phyloP scores from a whole-genome alignment of 768 basidiomycete species.

The Tricholoma terreum region DNA sequence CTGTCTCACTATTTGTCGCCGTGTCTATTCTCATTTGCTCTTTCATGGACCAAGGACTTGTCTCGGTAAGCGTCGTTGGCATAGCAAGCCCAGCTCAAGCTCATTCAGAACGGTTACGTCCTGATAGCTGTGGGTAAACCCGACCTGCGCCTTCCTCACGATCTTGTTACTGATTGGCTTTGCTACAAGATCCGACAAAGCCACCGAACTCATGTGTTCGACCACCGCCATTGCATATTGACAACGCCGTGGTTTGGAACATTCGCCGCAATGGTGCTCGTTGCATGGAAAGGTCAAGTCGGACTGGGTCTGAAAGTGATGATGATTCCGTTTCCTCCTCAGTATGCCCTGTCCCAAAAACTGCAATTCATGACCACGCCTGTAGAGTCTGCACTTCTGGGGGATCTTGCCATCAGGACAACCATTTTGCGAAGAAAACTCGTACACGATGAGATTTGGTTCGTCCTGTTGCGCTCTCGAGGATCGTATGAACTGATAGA shows the following conservation, averaged over 20 bases:
- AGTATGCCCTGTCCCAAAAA: neutral
- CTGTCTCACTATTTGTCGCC: conserved; percentile 19
- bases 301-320: neutral
- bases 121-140: neutral
- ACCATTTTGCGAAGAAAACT: neutral
- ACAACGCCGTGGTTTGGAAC: neutral
- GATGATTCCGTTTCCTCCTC: neutral
- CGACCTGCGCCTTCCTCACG: neutral
- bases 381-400: neutral
- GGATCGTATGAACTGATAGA: neutral
- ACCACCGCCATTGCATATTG: neutral
- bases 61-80: conserved; percentile 17
- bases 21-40: conserved; percentile 16
- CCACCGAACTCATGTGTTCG: too few relatives aligned
- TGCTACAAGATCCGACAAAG: neutral
- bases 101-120: neutral
- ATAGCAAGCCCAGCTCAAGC: too few relatives aligned
- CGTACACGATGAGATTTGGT: neutral
- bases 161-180: too few relatives aligned
- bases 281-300: neutral
- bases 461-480: neutral
- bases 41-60: conserved; percentile 19
- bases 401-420: neutral
- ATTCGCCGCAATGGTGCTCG: neutral
- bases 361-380: neutral